Evolutionary conservation across 2,329 filamentous ascomycete species (phyloP), one percentile per base, ranked within the genome.

Genomic region (Claviceps paspali): DNA sequence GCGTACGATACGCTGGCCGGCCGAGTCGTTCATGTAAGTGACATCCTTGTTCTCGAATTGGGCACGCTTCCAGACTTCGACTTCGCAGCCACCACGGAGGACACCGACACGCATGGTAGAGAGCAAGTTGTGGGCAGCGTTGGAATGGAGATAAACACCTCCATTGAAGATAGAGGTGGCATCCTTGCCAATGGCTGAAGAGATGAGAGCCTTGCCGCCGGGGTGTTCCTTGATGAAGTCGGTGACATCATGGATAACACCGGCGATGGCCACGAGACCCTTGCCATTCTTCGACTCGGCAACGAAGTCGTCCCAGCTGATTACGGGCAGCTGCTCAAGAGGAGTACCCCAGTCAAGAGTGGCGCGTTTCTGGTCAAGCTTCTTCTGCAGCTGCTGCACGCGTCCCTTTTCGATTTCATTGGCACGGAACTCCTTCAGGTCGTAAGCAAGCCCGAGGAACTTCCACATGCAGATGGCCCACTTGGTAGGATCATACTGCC

Each of bases 361-460:
- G 47, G 79, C 61, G 52, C 84, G 82, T 73, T 83, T 82, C 65
- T 86, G 81, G 60, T 91, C 84, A 42, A 92, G 76, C 72, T 91
- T 91, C 81, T 91, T 91, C 70, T 91, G 84, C 45, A 79, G 63
- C 64, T 91, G 84, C 66, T 92, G 84, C 23, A 91, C 70, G 53
- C 83, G 81, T 47, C 84, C 84, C 73, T 91, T 91, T 62, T 92
- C 84, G 46, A 93, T 92, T 59, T 92, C 85, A 61, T 93, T 93
- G 62, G 75, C 65, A 50, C 82, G 82, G 76, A 93, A 93, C 62
- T 87, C 75, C 74, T 92, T 92, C 40, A 93, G 71, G 60, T 91
- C 81, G 54, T 79, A 85, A 52, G 84, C 84, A 38, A 92, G 75
- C 41, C 84, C 83, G 38, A 88, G 62, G 61, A 80, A 74, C 73